Percentiles rank a stretch among this genome's conserved stretches.
Conservation (phyloP, 106 monocot species). For the Hemerocallis citrina region DNA sequence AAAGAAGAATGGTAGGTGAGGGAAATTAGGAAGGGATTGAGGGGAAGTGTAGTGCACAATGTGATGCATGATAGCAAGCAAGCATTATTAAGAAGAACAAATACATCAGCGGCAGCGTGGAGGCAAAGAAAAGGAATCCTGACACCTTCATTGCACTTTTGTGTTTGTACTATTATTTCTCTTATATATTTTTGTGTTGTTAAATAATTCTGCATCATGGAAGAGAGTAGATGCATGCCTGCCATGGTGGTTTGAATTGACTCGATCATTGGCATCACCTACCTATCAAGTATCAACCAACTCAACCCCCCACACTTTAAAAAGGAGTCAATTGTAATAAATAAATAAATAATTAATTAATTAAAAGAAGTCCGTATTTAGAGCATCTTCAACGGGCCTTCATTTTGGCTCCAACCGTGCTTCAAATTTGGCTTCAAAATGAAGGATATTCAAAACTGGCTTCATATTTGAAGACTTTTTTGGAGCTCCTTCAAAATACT, state of each 20-base stretch:
- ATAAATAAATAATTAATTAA: too few species aligned
- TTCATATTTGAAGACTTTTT: too few species aligned
- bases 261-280: not conserved
- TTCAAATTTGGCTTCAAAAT: too few species aligned
- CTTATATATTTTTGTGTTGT: too few species aligned
- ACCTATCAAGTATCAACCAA: not conserved
- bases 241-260: constrained; percentile 1
- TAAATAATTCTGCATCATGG: too few species aligned
- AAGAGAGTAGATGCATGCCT: too few species aligned
- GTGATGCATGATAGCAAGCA: not conserved
- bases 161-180: not conserved
- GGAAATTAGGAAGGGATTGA: not conserved
- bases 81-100: not conserved
- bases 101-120: not conserved
- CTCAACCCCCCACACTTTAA: not conserved
- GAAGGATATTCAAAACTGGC: too few species aligned
- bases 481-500: too few species aligned
- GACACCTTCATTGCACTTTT: not conserved
- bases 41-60: not conserved
- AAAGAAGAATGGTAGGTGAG: not conserved
- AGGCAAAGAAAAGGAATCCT: constrained; percentile 2
- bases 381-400: too few species aligned
- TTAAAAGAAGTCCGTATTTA: too few species aligned
- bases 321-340: too few species aligned
- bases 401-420: too few species aligned